A percentile compares a stretch with the other conserved stretches of the same genome.
Evolutionary conservation across 1,284 basidiomycete genomes (phyloP).

Genomic region (Ceratobasidium sp.): DNA sequence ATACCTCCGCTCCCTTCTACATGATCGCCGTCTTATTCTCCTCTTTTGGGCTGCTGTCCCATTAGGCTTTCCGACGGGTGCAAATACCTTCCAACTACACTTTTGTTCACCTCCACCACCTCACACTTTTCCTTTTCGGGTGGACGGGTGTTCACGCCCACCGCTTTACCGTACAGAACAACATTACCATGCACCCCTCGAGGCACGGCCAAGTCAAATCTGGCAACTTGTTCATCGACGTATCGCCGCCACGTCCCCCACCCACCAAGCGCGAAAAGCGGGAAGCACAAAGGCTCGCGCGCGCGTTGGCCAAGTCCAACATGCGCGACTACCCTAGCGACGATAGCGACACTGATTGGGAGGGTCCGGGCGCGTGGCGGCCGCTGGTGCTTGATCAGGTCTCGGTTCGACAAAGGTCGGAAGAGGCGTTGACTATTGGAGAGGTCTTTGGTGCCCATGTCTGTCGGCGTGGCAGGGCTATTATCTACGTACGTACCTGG

Average conservation of each 20-base stretch:
- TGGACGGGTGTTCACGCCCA: conserved; percentile 50
- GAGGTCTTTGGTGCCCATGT: conserved; percentile 40
- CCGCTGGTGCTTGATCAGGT: conserved; percentile 32
- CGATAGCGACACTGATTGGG: conserved; percentile 39
- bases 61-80: conserved; percentile 62
- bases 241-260: conserved; percentile 34
- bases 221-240: conserved; percentile 34
- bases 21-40: neutral
- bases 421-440: conserved; percentile 36
- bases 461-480: conserved; percentile 26
- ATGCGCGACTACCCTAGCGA: conserved; percentile 37
- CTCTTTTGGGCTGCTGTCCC: neutral
- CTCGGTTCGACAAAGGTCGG: conserved; percentile 35
- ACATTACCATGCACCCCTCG: conserved; percentile 27
- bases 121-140: conserved; percentile 69
- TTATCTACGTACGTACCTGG: conserved; percentile 18
- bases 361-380: conserved; percentile 35
- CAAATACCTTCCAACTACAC: conserved; percentile 74
- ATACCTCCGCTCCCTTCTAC: neutral
- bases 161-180: conserved; percentile 34
- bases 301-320: conserved; percentile 37
- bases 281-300: conserved; percentile 30
- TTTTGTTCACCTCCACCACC: conserved; percentile 66
- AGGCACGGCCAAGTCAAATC: conserved; percentile 30
- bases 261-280: conserved; percentile 35